These are phyloP conservation scores for Ustilago vetiveriae DNA, from an alignment of 1,284 basidiomycete genomes.

Conservation along the genomic window DNA sequence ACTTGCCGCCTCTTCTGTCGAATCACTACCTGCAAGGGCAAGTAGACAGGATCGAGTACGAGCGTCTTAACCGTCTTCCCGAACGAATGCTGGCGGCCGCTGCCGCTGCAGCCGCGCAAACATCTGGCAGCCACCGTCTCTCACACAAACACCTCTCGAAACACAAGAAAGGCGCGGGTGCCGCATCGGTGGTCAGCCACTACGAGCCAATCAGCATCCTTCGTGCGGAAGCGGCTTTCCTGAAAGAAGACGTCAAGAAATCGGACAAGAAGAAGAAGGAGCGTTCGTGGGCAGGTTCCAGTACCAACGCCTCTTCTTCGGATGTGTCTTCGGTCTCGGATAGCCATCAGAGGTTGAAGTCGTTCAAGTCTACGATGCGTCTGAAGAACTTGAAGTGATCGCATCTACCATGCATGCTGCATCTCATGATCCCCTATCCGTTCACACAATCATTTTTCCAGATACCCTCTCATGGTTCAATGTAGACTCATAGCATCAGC, in stretches of 20 bases:
- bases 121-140: background rate
- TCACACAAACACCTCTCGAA: slow-evolving; percentile 30
- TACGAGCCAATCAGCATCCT: slow-evolving; percentile 48
- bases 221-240: slow-evolving; percentile 37
- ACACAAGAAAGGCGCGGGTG: slow-evolving; percentile 22
- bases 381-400: slow-evolving; percentile 25
- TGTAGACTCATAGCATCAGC: too few species aligned
- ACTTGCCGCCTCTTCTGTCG: slow-evolving; percentile 38
- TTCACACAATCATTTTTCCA: too few species aligned
- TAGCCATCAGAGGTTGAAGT: slow-evolving; percentile 21
- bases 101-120: slow-evolving; percentile 6
- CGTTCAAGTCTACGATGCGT: slow-evolving; percentile 32
- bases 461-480: too few species aligned
- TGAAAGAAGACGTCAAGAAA: slow-evolving; percentile 24
- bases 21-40: slow-evolving; percentile 40
- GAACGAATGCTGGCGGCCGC: slow-evolving; percentile 24
- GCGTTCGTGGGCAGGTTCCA: slow-evolving; percentile 4
- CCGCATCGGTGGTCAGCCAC: background rate
- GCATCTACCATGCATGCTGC: too few species aligned
- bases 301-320: slow-evolving; percentile 18
- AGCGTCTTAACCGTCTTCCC: slow-evolving; percentile 31
- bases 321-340: slow-evolving; percentile 23
- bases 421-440: slow-evolving; percentile 3
- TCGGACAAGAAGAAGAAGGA: slow-evolving; percentile 25
- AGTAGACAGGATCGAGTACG: slow-evolving; percentile 24